phyloP scores from a whole-genome alignment of 352 stramenopile species.

The Pythium pyrilobum region DNA sequence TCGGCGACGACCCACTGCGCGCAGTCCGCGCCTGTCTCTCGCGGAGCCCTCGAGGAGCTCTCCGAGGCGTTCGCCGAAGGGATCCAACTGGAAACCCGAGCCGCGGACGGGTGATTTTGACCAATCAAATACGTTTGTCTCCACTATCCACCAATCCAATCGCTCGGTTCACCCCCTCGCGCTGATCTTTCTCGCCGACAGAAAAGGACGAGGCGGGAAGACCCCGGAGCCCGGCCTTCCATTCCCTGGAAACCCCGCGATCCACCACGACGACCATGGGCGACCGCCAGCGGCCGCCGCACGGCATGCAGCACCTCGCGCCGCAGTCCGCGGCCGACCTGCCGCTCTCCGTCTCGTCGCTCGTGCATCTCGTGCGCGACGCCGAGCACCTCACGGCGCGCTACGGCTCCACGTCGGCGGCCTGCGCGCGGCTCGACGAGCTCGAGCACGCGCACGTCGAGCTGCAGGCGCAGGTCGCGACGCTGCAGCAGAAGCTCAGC shows the following conservation, averaged over 20 bases:
- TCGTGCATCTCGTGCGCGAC: conserved; percentile 27
- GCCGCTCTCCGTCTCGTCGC: conserved; percentile 16
- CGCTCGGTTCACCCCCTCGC: neutral
- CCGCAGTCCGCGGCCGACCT: neutral
- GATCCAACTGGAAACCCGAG: conserved; percentile 17
- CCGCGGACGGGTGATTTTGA: neutral
- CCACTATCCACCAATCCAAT: conserved; percentile 9
- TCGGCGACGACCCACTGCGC: conserved; percentile 5
- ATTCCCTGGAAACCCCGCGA: neutral
- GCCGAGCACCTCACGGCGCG: conserved; percentile 27
- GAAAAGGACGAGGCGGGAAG: neutral
- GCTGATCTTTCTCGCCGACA: neutral
- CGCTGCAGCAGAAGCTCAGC: conserved; percentile 23
- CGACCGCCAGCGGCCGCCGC: neutral
- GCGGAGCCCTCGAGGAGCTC: neutral
- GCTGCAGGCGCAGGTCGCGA: conserved; percentile 19
- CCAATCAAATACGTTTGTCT: neutral
- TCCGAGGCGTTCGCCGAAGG: neutral
- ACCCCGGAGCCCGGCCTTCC: neutral
- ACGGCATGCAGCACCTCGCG: neutral
- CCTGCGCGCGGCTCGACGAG: conserved; percentile 22
- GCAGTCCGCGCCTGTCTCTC: neutral
- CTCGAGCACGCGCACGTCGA: conserved; percentile 25
- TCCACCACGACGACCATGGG: neutral
- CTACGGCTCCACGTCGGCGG: conserved; percentile 29